Conservation (phyloP, 140 eudicot species). For the Flaveria floridana region DNA sequence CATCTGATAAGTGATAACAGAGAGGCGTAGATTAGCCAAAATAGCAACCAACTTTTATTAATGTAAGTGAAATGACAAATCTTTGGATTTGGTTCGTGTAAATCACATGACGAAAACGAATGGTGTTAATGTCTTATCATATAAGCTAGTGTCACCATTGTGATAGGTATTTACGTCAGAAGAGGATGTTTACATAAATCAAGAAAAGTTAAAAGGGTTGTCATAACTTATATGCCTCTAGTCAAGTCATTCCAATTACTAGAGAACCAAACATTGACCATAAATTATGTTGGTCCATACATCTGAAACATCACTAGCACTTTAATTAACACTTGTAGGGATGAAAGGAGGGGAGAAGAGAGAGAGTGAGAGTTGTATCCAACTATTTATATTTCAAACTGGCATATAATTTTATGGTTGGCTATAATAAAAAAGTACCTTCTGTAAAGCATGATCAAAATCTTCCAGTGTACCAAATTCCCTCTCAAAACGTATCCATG, state of each 20-base stretch:
- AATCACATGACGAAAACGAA: neutral
- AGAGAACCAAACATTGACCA: neutral
- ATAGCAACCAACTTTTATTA: neutral
- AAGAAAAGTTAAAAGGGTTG: neutral
- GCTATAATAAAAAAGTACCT: conserved; percentile 45
- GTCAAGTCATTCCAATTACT: neutral
- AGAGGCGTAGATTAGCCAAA: neutral
- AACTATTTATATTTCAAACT: neutral
- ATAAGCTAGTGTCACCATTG: neutral
- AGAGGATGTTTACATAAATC: neutral
- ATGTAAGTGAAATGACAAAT: neutral
- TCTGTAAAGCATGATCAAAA: conserved; percentile 71
- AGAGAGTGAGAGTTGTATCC: neutral
- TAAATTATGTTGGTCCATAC: neutral
- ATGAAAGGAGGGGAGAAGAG: neutral
- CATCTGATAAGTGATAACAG: neutral
- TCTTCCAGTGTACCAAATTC: conserved; percentile 82
- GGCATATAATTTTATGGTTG: conserved; percentile 15
- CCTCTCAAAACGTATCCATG: conserved; percentile 87
- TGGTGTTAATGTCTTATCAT: neutral
- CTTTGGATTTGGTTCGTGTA: neutral
- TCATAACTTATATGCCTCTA: neutral
- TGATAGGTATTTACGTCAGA: neutral
- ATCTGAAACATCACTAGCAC: neutral
- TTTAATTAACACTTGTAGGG: neutral